Evolutionary conservation across 768 basidiomycete genomes (phyloP).

Genomic region (Cystobasidium tubakii): DNA sequence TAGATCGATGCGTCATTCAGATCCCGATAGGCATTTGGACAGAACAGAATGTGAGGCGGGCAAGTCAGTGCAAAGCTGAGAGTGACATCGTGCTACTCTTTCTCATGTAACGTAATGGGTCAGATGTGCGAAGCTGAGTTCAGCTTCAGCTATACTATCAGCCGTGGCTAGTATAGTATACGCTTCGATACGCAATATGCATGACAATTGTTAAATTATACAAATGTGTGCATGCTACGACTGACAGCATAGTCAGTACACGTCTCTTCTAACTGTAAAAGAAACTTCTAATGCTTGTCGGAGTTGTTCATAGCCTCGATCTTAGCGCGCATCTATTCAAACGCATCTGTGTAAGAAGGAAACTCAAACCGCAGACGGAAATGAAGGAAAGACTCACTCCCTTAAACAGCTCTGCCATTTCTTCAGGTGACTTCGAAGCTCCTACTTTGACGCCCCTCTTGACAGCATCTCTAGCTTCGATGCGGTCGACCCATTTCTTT

Average conservation of each 20-base stretch:
- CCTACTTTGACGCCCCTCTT: constrained; percentile 34
- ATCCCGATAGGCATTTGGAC: background rate
- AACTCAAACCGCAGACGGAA: background rate
- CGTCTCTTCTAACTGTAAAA: background rate
- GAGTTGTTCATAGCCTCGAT: constrained; percentile 30
- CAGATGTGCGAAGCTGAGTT: too few species aligned
- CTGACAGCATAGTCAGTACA: too few species aligned
- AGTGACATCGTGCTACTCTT: too few species aligned
- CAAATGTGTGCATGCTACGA: background rate
- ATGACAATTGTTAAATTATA: background rate
- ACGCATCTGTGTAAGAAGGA: background rate
- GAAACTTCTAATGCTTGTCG: constrained; percentile 16
- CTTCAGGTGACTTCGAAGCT: constrained; percentile 2
- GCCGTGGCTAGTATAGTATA: too few species aligned
- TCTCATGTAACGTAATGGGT: too few species aligned
- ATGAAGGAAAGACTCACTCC: background rate
- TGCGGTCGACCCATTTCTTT: constrained; percentile 30
- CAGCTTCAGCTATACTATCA: too few species aligned
- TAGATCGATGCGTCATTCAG: background rate
- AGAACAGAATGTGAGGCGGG: too few species aligned
- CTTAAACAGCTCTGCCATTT: constrained; percentile 25
- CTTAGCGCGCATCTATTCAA: constrained; percentile 30
- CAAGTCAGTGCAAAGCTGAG: background rate
- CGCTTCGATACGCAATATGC: too few species aligned
- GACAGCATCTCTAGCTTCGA: constrained; percentile 32